Base-by-base conservation (phyloP, 208 protist species). In the Trypanosoma theileri region DNA sequence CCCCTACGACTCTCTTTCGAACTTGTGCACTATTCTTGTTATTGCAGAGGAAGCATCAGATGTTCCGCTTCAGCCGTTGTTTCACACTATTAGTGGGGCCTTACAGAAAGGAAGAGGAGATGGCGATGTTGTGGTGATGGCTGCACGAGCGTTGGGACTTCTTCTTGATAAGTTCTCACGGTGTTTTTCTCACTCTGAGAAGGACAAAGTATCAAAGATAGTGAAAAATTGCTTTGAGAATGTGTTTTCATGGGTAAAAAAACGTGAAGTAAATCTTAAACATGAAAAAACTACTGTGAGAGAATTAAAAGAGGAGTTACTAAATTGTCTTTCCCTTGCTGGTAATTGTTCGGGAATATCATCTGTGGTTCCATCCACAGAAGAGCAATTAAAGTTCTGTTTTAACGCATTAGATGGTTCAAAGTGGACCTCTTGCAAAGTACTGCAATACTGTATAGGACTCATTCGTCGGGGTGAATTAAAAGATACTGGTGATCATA, bases 61-160 rank as follows among this genome's bases (percentile, higher is more conserved):
- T 28, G 45, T 77, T 26, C 77, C 85, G 7, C 46, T 91, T 8
- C 56, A 77, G 2, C 54, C 46, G 3, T 40, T 86, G 14, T 52
- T 71, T 21, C 46, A 65, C 17, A 70, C 46, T 4, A 59, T 91
- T 16, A 68, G 85, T 16, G 59, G 66, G 2, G 56, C 59, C 52
- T 40, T 79, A 61, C 58, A 80, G 35, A 65, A 60, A 17, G 67
- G 48, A 19, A 26, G 48, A 40, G 75, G 65, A 21, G 61, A 83
- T 58, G 91, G 91, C 21, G 88, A 96, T 71, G 77, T 92, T 11
- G 70, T 77, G 12, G 86, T 91, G 8, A 84, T 96, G 73, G 84
- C 80, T 2, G 70, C 82, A 0, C 81, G 91, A 3, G 84, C 86
- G 0, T 50, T 92, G 19, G 82, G 77, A 13, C 79, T 91, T 26